Base-by-base conservation (phyloP, 108 stramenopile species). In the Thalassiosira profunda region DNA sequence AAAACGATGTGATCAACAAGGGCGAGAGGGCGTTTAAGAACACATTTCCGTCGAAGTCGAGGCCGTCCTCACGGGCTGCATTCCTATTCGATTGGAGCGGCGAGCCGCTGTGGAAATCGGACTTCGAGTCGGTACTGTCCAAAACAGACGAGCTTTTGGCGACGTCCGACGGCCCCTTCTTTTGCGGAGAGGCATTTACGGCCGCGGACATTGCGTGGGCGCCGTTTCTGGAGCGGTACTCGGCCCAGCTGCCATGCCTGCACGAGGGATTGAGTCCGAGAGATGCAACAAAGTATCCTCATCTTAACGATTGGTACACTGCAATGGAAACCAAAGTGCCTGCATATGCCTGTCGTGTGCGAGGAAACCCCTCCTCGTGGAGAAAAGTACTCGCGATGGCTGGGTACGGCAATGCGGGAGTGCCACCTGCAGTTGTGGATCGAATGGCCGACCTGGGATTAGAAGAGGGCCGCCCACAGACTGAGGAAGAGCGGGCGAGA, bases 1-100 rank as follows among this genome's bases (percentile, higher is more conserved):
- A n/a, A n/a, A 38, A 54, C 21, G 71, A 60, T 37, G 52, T 49
- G 3, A 63, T 72, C 14, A 40, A 54, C 14, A 58, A 45, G 25
- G 41, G 42, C 9, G 14, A 47, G 10, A 24, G 62, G 31, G n/a
- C n/a, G n/a, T 90, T 90, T 58, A 45, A 54, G 4, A 72, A 58
- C n/a, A 76, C 82, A 36, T 87, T 90, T 43, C 89, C 89, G 21
- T 66, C 63, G 2, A 67, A 77, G 24, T 80, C 86, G 11, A 61
- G 89, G 31, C 89, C 89, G 0, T 87, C 86, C 1, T 87, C 86
- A 9, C 71, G 89, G 12, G 89, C 89, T n/a, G 89, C 89, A 2
- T 90, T 82, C 58, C 62, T 90, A 26, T 90, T 90, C 62, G 84
- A 66, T 7, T 74, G 60, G 58, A 79, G 74, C 28, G 89, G 89